A percentile compares a stretch with the other conserved stretches of the same genome.
Conservation (phyloP, 768 basidiomycete genomes). For the Trametes maxima region DNA sequence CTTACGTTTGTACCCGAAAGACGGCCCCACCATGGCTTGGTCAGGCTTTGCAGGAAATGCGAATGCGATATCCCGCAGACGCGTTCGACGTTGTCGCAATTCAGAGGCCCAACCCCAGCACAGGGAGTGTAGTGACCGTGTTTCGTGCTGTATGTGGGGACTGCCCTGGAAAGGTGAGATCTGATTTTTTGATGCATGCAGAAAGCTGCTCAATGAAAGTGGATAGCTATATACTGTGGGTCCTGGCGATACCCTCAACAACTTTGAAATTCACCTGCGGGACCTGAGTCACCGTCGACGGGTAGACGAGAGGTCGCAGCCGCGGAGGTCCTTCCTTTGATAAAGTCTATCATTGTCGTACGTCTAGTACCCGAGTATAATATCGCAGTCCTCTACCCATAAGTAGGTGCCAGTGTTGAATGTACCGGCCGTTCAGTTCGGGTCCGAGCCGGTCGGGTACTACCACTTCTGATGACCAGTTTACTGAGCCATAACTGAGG, state of each 20-base stretch:
- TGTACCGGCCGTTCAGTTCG: background rate
- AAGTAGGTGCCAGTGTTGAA: too few species aligned
- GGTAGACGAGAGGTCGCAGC: background rate
- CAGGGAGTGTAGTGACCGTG: constrained; percentile 7
- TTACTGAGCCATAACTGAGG: too few species aligned
- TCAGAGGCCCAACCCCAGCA: constrained; percentile 2
- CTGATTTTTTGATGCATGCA: background rate
- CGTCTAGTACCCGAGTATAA: too few species aligned
- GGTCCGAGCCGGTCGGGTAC: background rate
- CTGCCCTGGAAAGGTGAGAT: constrained; percentile 5
- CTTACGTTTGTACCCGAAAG: background rate
- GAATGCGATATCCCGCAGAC: background rate
- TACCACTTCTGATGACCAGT: too few species aligned
- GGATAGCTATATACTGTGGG: background rate
- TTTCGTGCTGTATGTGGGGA: constrained; percentile 6
- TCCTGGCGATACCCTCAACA: background rate
- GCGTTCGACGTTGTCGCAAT: constrained; percentile 1
- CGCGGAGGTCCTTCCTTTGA: constrained; percentile 3
- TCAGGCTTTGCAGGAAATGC: background rate
- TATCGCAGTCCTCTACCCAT: too few species aligned
- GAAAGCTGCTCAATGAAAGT: background rate
- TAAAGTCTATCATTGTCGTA: too few species aligned
- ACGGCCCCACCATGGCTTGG: background rate
- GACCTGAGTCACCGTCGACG: background rate
- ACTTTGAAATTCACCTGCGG: constrained; percentile 4